phyloP scores from a whole-genome alignment of 2,329 filamentous ascomycete species.

The Paecilomyces niveus region DNA sequence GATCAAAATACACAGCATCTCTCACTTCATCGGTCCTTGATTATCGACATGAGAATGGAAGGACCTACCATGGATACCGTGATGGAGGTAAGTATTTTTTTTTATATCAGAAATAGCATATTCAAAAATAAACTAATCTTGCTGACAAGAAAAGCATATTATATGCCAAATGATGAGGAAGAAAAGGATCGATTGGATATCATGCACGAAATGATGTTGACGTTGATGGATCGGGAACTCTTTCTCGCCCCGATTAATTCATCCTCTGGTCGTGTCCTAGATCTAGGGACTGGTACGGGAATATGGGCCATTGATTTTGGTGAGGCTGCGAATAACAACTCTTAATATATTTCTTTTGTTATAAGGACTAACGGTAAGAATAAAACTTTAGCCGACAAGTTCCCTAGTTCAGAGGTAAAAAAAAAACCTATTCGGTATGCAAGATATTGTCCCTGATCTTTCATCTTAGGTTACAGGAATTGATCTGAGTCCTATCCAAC shows the following conservation, averaged over 20 bases:
- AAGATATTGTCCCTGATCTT: neutral
- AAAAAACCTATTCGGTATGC: neutral
- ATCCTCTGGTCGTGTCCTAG: neutral
- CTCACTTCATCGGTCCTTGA: slow-evolving; percentile 3
- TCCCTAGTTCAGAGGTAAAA: slow-evolving; percentile 15
- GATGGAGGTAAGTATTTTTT: neutral
- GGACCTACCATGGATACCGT: slow-evolving; percentile 26
- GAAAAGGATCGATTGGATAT: slow-evolving; percentile 4
- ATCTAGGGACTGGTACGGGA: slow-evolving; percentile 4
- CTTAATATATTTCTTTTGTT: neutral
- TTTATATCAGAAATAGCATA: neutral
- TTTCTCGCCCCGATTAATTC: slow-evolving; percentile 1
- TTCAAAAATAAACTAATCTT: neutral
- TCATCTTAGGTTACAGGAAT: neutral
- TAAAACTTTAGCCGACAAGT: slow-evolving; percentile 18
- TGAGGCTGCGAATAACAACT: neutral
- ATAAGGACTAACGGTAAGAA: neutral
- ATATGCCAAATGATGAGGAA: slow-evolving; percentile 4
- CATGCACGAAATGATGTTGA: slow-evolving; percentile 1
- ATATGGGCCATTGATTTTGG: slow-evolving; percentile 3
- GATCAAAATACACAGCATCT: neutral
- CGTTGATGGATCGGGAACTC: neutral
- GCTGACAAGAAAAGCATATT: neutral
- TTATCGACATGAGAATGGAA: slow-evolving; percentile 24
- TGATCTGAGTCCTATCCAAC: slow-evolving; percentile 3